Evolutionary conservation across 805 yeast species (phyloP), one percentile per base, ranked within the genome.

Genomic region (Saccharomycopsis guyanensis): DNA sequence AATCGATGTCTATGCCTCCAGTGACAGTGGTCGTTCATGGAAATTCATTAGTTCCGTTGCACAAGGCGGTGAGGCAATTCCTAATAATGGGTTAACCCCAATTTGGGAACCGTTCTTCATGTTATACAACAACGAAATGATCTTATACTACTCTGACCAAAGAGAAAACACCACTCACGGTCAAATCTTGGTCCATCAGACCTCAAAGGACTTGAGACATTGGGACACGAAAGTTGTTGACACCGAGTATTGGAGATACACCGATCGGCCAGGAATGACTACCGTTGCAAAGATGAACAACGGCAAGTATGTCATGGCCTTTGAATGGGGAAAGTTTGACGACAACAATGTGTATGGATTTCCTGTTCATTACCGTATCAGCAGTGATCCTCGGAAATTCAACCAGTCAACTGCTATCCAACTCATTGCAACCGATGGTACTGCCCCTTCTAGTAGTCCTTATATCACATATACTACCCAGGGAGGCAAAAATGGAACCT

Each of bases 321-420:
- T 33, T 33, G 37, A 33, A 33, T 33, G 37, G 37, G 37, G 37
- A 15, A 15, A 33, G 18, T 33, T 33, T 33, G 37, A 15, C 20
- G 10, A 5, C 20, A 15, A 15, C 18, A 33, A 15, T 15, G 7
- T 7, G 7, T 33, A 33, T 15, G 37, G 37, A 6, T 33, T 33
- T 12, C 37, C 37, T 6, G 37, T 33, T 33, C 18, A 33, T 12
- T 33, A 33, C 37, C 18, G 37, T 15, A 33, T 33, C 19, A 15
- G 19, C 20, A 12, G 10, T 15, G 37, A 33, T 15, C 37, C 37
- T 6, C 5, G 19, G 10, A 33, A 15, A 8, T 33, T 33, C 37
- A 33, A 33, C 20, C 37, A 33, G 20, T 15, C 20, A 5, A 18
- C 18, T 5, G 20, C 37, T 15, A 33, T 15, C 10, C 37, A 33